Evolutionary conservation across 371 early-diverging fungal species (phyloP), one percentile per base, ranked within the genome.

Genomic region (Mortierella sp.): DNA sequence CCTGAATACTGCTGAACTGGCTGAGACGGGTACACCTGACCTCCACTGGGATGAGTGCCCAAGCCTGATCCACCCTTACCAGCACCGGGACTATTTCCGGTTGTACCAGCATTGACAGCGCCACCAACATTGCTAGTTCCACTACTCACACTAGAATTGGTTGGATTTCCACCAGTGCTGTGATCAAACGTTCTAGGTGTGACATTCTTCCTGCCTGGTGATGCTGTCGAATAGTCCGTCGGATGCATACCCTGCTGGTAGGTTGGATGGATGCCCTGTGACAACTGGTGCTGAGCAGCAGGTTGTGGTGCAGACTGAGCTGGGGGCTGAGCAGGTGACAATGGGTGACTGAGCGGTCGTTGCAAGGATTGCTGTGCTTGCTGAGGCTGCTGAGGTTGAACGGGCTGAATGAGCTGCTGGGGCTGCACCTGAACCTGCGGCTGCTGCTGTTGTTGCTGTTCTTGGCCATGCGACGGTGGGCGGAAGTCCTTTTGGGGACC

Each of bases 191-290:
- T 34, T n/a, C 54, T 22, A 17, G 21, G 24, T 25, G 50, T 1
- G 6, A 14, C 49, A 28, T 24, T 25, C 25, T 39, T 56, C 37
- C 47, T 54, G 16, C 43, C 57, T 16, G 67, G 28, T 1, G 67
- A 39, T 5, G 19, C 50, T 24, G n/a, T 27, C 5, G 50, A n/a
- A 40, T 60, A 60, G 12, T 55, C 58, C 13, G 60, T 29, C 2
- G 55, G 45, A 25, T 48, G 68, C 8, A 43, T 48, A 14, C 60
- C 50, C 31, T 53, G 60, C 6, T 67, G 60, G 3, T 48, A 50
- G 1, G 31, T 48, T 12, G 41, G 27, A 27, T 47, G 55, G 13
- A 28, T 25, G 27, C 31, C n/a, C 17, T 28, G 45, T 17, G 48
- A 14, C 37, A 31, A 50, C n/a, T 53, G 54, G 51, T 53, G 54